Base-by-base conservation (phyloP, 768 basidiomycete genomes). In the Crucibulum laeve region DNA sequence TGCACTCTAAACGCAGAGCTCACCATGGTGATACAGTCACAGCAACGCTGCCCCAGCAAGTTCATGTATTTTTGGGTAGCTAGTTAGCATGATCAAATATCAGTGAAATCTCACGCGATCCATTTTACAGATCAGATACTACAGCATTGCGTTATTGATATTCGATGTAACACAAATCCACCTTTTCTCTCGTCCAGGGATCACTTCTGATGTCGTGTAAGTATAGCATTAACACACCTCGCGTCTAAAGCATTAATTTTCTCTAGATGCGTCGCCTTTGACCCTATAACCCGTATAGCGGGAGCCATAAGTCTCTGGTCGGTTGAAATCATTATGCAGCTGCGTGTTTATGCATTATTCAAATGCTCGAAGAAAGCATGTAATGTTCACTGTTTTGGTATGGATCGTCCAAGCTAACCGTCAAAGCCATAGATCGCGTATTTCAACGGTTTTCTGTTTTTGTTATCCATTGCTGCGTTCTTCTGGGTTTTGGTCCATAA, bases 81-180 rank as follows among this genome's bases (percentile, higher is more conserved):
- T 45, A 5, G 7, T 25, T 4, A 4, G 25, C 37, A n/a, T n/a
- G n/a, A n/a, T n/a, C 38, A 22, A 8, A 36, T 25, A 18, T 19
- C 32, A 5, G 24, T 4, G 23, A 5, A 15, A 32, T 34, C 11
- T 26, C 21, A 25, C 30, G 37, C 4, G 14, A n/a, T 21, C 33
- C 41, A 37, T 4, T 13, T 41, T 36, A 30, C 44, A 75, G 73
- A 68, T 75, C 22, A 64, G 73, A 34, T 76, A 76, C 47, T 76
- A 73, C 49, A 73, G 68, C 24, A 62, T 74, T 15, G 55, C 61
- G 4, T 63, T 73, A 8, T 50, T 73, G 1, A 45, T 70, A 3
- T 72, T 74, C 47, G 72, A 74, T 41, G 67, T 67, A 1, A 53
- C 66, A 3, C 72, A 74, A 47, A 74, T 72, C 23, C 72, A 76